Conservation (phyloP, 192 early-diverging fungal genomes). For the Haplosporangium gracile region DNA sequence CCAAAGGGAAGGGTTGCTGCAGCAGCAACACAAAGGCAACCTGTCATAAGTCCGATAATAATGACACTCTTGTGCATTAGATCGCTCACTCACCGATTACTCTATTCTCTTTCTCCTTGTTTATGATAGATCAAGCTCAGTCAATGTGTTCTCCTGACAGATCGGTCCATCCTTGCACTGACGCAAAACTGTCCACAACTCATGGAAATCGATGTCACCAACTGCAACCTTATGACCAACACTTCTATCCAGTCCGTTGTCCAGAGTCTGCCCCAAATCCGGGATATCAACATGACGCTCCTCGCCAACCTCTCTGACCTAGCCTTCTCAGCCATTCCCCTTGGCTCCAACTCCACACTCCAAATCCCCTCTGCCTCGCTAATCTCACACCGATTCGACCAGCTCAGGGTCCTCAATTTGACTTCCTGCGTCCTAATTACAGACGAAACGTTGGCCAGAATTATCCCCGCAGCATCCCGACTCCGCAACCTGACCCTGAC, state of each 20-base stretch:
- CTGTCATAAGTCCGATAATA: background rate
- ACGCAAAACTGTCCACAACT: constrained; percentile 63
- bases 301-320: constrained; percentile 52
- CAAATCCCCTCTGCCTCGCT: constrained; percentile 2
- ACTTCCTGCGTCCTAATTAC: constrained; percentile 61
- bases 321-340: constrained; percentile 48
- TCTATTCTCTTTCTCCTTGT: background rate
- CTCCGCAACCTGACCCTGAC: constrained; percentile 68
- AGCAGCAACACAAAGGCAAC: background rate
- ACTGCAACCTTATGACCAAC: constrained; percentile 64
- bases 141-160: constrained; percentile 63
- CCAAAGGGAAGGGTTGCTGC: background rate
- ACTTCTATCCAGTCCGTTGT: constrained; percentile 59
- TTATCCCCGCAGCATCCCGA: constrained; percentile 65
- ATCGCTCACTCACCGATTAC: background rate
- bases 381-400: constrained; percentile 53
- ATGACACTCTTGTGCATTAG: background rate
- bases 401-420: constrained; percentile 68
- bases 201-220: constrained; percentile 68
- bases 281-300: constrained; percentile 64
- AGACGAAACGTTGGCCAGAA: constrained; percentile 59
- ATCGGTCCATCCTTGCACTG: constrained; percentile 61
- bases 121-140: constrained; percentile 66
- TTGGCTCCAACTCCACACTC: constrained; percentile 1
- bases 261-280: constrained; percentile 57